These are phyloP conservation scores for Fraxinus baroniana DNA, from an alignment of 305 asterid species.

Conservation along the genomic window DNA sequence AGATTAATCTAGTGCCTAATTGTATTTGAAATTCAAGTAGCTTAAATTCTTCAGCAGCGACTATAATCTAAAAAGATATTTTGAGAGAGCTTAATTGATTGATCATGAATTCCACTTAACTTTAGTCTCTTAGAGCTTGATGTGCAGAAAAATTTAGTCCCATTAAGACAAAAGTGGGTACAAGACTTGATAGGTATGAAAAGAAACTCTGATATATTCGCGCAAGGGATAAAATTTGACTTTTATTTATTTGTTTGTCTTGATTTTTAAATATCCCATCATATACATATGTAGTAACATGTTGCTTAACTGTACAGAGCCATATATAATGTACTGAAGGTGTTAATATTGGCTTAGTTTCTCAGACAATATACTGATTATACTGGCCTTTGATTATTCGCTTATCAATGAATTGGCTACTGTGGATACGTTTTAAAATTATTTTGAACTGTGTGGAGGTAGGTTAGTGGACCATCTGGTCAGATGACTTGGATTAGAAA, in stretches of 20 bases:
- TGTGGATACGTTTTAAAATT: constrained; percentile 19
- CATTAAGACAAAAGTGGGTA: neutral
- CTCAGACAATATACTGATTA: neutral
- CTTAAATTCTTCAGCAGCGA: neutral
- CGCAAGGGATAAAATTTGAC: neutral
- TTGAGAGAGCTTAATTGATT: neutral
- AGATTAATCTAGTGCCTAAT: neutral
- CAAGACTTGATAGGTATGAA: neutral
- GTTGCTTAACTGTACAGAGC: neutral
- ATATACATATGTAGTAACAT: neutral
- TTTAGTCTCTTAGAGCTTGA: neutral
- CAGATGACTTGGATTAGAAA: constrained; percentile 91
- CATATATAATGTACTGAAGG: neutral
- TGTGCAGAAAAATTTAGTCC: neutral
- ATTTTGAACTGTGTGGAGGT: constrained; percentile 25
- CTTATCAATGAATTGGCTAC: constrained; percentile 8
- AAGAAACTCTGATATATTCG: neutral
- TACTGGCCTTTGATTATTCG: constrained; percentile 9
- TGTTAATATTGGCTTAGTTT: neutral
- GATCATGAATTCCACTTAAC: neutral
- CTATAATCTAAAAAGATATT: neutral
- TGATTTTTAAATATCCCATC: neutral
- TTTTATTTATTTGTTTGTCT: neutral
- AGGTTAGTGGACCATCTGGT: constrained; percentile 96
- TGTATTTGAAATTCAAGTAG: neutral